Evolutionary conservation across 768 basidiomycete species (phyloP).

Genomic region (Grammothele lineata): DNA sequence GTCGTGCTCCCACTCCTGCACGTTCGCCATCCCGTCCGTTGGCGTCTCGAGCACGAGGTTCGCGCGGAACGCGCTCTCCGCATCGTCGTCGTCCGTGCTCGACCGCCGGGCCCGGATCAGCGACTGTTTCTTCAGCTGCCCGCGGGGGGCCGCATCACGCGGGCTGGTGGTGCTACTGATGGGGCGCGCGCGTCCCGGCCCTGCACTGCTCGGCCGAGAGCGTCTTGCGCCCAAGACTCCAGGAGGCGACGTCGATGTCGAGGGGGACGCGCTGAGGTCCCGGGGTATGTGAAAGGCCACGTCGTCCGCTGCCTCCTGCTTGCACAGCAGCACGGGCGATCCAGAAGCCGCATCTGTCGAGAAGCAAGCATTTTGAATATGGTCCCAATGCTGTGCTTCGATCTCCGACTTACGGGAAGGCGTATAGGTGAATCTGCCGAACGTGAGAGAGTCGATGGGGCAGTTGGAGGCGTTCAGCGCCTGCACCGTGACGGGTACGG

Average conservation of each 20-base stretch:
- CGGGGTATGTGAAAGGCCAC: conserved; percentile 1
- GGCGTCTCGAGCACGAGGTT: conserved; percentile 59
- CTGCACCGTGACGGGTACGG: conserved; percentile 56
- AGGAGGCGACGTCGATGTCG: no score
- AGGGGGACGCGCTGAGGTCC: conserved; percentile 13
- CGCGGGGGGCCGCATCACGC: conserved; percentile 8
- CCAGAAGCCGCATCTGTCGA: conserved; percentile 4
- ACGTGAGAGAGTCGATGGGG: conserved; percentile 60
- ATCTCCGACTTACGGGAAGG: conserved; percentile 40
- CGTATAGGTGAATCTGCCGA: conserved; percentile 71
- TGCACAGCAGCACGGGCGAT: conserved; percentile 10
- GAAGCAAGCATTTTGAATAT: not conserved
- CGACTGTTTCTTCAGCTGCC: conserved; percentile 16
- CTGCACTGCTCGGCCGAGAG: no score
- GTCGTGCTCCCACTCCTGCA: conserved; percentile 49
- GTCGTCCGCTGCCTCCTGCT: conserved; percentile 5
- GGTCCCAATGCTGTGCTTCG: no score
- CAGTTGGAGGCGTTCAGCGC: conserved; percentile 50
- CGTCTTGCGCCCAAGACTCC: conserved; percentile 35
- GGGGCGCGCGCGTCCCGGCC: conserved; percentile 7
- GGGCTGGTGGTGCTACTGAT: conserved; percentile 6
- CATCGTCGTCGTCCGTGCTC: conserved; percentile 26
- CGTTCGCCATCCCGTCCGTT: conserved; percentile 46
- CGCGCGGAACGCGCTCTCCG: conserved; percentile 36
- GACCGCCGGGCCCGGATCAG: conserved; percentile 24